A percentile compares a stretch with the other conserved stretches of the same genome.
These are phyloP conservation scores for Lachnellula subtilissima DNA, from an alignment of 2,329 filamentous ascomycete genomes.

Conservation along the genomic window DNA sequence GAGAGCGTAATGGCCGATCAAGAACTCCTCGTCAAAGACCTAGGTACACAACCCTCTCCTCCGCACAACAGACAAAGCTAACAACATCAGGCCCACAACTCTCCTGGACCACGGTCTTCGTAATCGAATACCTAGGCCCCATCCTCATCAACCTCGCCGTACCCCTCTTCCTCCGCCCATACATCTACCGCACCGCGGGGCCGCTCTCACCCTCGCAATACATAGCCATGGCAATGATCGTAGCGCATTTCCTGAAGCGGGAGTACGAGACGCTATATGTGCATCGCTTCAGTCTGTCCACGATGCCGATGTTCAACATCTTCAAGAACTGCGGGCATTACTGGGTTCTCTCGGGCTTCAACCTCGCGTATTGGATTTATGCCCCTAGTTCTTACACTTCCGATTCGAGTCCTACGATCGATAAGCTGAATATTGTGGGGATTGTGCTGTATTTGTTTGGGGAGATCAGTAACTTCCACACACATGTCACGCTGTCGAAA, in stretches of 20 bases:
- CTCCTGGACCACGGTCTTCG: conserved; percentile 87
- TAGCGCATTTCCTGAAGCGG: conserved; percentile 87
- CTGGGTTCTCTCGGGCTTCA: conserved; percentile 77
- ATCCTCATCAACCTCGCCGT: conserved; percentile 78
- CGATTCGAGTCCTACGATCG: conserved; percentile 30
- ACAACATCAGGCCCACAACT: conserved; percentile 69
- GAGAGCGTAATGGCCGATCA: conserved; percentile 43
- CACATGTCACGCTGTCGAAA: conserved; percentile 73
- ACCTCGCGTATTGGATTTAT: conserved; percentile 84
- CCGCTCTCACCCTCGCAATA: conserved; percentile 64
- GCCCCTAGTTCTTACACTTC: conserved; percentile 66
- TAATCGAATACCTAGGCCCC: conserved; percentile 92
- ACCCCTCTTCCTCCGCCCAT: conserved; percentile 65
- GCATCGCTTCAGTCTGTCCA: conserved; percentile 90
- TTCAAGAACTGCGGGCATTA: conserved; percentile 96
- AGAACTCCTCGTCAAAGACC: conserved; percentile 82
- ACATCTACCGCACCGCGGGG: conserved; percentile 55
- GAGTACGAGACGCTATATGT: conserved; percentile 92
- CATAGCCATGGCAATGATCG: conserved; percentile 68
- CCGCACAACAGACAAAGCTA: conserved; percentile 10
- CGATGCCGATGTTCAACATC: conserved; percentile 87
- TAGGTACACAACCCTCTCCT: conserved; percentile 55
- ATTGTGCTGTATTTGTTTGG: conserved; percentile 69
- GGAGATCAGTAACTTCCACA: conserved; percentile 73
- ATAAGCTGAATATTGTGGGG: conserved; percentile 57